A percentile compares a stretch with the other conserved stretches of the same genome.
Conservation (phyloP, 2,329 filamentous ascomycete genomes). For the Colletotrichum incanum region DNA sequence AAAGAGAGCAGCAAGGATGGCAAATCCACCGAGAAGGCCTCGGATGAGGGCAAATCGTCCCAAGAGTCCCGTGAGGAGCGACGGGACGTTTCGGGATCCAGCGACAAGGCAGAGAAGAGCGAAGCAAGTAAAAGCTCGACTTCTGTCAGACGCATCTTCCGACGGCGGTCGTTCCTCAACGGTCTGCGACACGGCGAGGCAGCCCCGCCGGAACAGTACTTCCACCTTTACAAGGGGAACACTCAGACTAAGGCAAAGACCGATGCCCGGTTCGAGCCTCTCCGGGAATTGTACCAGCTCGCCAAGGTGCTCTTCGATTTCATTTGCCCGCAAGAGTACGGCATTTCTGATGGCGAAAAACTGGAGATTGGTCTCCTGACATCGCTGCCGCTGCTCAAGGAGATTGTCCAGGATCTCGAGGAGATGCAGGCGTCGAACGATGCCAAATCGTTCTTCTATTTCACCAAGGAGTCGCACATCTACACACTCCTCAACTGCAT, state of each 20-base stretch:
- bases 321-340: slow-evolving; percentile 98
- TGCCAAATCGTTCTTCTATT: slow-evolving; percentile 98
- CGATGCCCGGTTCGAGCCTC: slow-evolving; percentile 87
- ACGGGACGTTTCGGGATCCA: slow-evolving; percentile 52
- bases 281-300: slow-evolving; percentile 93
- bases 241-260: slow-evolving; percentile 83
- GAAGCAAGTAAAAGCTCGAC: slow-evolving; percentile 51
- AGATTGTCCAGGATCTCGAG: slow-evolving; percentile 97
- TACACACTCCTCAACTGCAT: slow-evolving; percentile 99
- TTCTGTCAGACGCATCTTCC: slow-evolving; percentile 68
- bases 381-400: slow-evolving; percentile 91
- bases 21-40: slow-evolving; percentile 55
- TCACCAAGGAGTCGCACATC: slow-evolving; percentile 99
- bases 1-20: slow-evolving; percentile 51
- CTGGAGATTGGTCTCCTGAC: slow-evolving; percentile 98
- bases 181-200: slow-evolving; percentile 68
- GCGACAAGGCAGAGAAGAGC: slow-evolving; percentile 60
- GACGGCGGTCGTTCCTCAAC: slow-evolving; percentile 73
- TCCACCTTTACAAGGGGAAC: slow-evolving; percentile 88
- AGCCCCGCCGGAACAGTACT: slow-evolving; percentile 81
- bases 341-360: slow-evolving; percentile 95
- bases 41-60: slow-evolving; percentile 57
- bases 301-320: slow-evolving; percentile 98
- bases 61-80: slow-evolving; percentile 56
- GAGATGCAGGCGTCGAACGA: slow-evolving; percentile 96